phyloP scores from a whole-genome alignment of 176 grass and related monocot species.

The Thalia dealbata region DNA sequence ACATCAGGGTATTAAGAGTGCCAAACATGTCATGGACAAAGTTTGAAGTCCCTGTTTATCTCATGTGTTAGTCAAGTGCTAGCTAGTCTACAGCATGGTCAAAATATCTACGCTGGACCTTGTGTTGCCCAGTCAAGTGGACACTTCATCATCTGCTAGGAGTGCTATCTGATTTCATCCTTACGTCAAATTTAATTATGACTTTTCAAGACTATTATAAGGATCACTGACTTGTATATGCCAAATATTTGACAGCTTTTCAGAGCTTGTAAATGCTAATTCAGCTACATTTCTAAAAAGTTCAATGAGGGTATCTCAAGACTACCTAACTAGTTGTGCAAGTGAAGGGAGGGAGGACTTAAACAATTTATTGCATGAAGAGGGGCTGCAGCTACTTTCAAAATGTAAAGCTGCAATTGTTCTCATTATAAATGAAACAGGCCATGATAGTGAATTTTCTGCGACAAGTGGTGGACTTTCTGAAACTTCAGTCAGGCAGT shows the following conservation, averaged over 20 bases:
- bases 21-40: no score
- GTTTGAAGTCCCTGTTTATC: no score
- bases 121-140: background rate
- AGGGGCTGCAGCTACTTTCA: slow-evolving; percentile 44
- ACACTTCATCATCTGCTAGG: background rate
- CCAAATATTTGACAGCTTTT: slow-evolving; percentile 34
- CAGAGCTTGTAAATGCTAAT: slow-evolving; percentile 30
- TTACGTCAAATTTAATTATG: background rate
- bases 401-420: slow-evolving; percentile 69
- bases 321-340: slow-evolving; percentile 26
- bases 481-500: slow-evolving; percentile 12
- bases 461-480: slow-evolving; percentile 16
- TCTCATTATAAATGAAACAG: slow-evolving; percentile 41
- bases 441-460: slow-evolving; percentile 24
- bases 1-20: no score
- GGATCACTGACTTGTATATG: slow-evolving; percentile 24
- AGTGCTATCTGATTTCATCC: background rate
- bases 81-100: no score
- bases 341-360: slow-evolving; percentile 45
- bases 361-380: slow-evolving; percentile 32
- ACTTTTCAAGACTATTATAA: background rate
- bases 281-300: slow-evolving; percentile 39
- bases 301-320: slow-evolving; percentile 35
- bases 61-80: no score
- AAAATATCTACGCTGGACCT: background rate